phyloP scores from a whole-genome alignment of 2,329 filamentous ascomycete genomes.

The Annulohypoxylon truncatum region DNA sequence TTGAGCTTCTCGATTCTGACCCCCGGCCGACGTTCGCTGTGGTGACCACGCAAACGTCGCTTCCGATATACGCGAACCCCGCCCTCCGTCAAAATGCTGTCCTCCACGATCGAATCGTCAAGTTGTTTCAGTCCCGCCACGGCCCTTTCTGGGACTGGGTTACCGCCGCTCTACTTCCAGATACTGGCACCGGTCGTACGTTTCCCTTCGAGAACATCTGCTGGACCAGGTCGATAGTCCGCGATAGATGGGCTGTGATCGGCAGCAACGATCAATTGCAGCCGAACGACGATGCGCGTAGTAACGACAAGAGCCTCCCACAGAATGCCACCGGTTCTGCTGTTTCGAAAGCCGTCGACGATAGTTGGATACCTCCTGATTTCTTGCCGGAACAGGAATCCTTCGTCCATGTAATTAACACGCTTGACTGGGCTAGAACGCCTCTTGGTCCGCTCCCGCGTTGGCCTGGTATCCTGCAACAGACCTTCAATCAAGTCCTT shows the following conservation, averaged over 20 bases:
- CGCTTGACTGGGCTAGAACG: conserved; percentile 60
- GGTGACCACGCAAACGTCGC: conserved; percentile 36
- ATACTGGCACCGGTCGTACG: conserved; percentile 14
- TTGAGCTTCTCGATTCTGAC: conserved; percentile 57
- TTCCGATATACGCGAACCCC: conserved; percentile 53
- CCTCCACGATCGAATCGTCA: conserved; percentile 50
- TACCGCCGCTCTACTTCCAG: not conserved
- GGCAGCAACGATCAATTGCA: conserved; percentile 53
- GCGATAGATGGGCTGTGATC: conserved; percentile 54
- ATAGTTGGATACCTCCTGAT: conserved; percentile 49
- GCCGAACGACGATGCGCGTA: conserved; percentile 37
- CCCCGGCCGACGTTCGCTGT: conserved; percentile 57
- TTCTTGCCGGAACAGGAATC: conserved; percentile 54
- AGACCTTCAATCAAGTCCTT: conserved; percentile 58
- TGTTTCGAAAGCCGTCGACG: conserved; percentile 37
- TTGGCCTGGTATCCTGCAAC: conserved; percentile 62
- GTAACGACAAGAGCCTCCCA: conserved; percentile 26
- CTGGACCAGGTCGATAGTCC: conserved; percentile 55
- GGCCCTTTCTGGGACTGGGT: conserved; percentile 57
- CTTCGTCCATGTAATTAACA: conserved; percentile 56
- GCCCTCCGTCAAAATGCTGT: conserved; percentile 49
- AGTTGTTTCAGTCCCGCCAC: conserved; percentile 49
- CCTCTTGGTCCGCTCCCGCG: conserved; percentile 59
- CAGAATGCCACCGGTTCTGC: conserved; percentile 30
- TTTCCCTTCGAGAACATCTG: conserved; percentile 48